Conservation (phyloP, 495 filamentous ascomycete species). For the Apodospora peruviana region DNA sequence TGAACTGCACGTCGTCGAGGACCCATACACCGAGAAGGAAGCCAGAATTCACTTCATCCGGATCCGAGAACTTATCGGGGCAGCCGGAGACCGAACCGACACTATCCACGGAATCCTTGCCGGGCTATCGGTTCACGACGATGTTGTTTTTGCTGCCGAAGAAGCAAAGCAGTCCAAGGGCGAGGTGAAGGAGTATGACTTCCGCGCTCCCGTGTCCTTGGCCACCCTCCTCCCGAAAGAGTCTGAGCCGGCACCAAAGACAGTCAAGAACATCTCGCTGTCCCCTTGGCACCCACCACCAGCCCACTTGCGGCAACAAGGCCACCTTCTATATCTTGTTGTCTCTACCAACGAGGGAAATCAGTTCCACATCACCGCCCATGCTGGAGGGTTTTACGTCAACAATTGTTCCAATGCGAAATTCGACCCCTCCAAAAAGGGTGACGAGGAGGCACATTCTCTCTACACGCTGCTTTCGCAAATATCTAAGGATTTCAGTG, state of each 20-base stretch:
- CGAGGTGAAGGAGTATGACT: constrained; percentile 65
- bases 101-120: constrained; percentile 80
- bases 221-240: constrained; percentile 64
- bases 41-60: constrained; percentile 90
- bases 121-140: constrained; percentile 83
- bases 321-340: constrained; percentile 88
- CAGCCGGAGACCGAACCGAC: constrained; percentile 81
- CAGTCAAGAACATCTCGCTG: constrained; percentile 78
- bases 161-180: constrained; percentile 48
- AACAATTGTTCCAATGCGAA: constrained; percentile 86
- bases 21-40: constrained; percentile 98
- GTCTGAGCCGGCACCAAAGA: constrained; percentile 68
- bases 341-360: constrained; percentile 88
- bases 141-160: constrained; percentile 43
- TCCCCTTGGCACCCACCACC: constrained; percentile 97
- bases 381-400: constrained; percentile 92
- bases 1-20: constrained; percentile 77
- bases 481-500: constrained; percentile 76
- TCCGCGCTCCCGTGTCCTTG: constrained; percentile 60
- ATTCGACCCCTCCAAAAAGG: constrained; percentile 82
- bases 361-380: constrained; percentile 85
- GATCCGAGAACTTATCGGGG: constrained; percentile 86
- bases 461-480: constrained; percentile 71
- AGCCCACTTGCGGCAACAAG: constrained; percentile 80
- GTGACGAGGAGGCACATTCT: constrained; percentile 72